Percentiles rank a stretch among this genome's conserved stretches.
These are phyloP conservation scores for Rhododendron ferrugineum DNA, from an alignment of 148 eudicot species.

Conservation along the genomic window DNA sequence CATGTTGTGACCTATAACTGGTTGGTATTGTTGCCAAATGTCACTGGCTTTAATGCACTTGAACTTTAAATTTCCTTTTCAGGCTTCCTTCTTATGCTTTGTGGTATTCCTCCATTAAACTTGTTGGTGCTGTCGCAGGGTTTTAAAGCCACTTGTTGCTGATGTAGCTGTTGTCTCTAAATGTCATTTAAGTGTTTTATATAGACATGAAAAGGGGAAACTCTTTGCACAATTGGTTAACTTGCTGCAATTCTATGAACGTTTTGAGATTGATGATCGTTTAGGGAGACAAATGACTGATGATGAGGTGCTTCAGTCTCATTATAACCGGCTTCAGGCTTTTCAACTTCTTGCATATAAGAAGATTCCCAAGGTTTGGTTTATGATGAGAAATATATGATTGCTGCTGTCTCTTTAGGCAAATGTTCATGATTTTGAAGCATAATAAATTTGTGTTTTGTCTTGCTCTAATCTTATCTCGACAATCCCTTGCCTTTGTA, in stretches of 20 bases:
- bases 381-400: not conserved
- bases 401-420: not conserved
- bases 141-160: constrained; percentile 82
- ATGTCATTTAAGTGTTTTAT: constrained; percentile 88
- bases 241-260: constrained; percentile 91
- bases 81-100: not conserved
- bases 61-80: not conserved
- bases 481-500: constrained; percentile 19
- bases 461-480: not conserved
- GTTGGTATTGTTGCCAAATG: not conserved
- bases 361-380: constrained; percentile 72
- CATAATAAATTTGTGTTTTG: not conserved
- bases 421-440: not conserved
- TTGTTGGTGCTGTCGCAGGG: constrained; percentile 37
- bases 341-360: constrained; percentile 88
- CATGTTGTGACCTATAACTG: not conserved
- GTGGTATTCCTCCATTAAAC: not conserved
- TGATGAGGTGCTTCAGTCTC: constrained; percentile 93
- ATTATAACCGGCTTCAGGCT: constrained; percentile 86
- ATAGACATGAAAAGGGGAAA: constrained; percentile 82
- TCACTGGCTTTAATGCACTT: not conserved
- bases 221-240: constrained; percentile 92
- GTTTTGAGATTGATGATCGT: constrained; percentile 84
- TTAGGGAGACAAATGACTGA: constrained; percentile 88
- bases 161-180: constrained; percentile 97